These are phyloP conservation scores for Trichoderma oligosporum DNA, from an alignment of 2,329 filamentous ascomycete species.

Conservation along the genomic window DNA sequence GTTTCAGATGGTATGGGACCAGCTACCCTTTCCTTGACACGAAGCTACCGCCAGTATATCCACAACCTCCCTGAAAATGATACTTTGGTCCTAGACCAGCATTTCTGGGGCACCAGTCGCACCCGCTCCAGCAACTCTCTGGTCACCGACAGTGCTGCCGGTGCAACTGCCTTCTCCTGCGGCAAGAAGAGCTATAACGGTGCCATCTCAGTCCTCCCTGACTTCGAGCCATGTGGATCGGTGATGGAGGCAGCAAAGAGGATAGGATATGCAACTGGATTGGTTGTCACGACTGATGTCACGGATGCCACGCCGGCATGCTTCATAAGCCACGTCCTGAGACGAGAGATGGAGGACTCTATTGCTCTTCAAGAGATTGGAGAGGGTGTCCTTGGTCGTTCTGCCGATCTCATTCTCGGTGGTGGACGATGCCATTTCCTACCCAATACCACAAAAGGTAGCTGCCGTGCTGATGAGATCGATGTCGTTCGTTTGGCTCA, in stretches of 20 bases:
- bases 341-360: slow-evolving; percentile 76
- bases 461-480: slow-evolving; percentile 75
- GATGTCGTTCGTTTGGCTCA: slow-evolving; percentile 71
- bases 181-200: slow-evolving; percentile 94
- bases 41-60: slow-evolving; percentile 77
- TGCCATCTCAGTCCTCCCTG: slow-evolving; percentile 84
- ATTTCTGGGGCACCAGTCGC: slow-evolving; percentile 85
- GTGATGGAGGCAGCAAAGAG: slow-evolving; percentile 89
- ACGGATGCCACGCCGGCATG: slow-evolving; percentile 96
- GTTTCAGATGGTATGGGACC: slow-evolving; percentile 98
- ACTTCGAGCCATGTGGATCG: slow-evolving; percentile 83
- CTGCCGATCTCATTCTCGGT: slow-evolving; percentile 89
- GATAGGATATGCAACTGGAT: slow-evolving; percentile 84
- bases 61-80: slow-evolving; percentile 70
- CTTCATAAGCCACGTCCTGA: slow-evolving; percentile 84
- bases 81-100: slow-evolving; percentile 74
- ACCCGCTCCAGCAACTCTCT: slow-evolving; percentile 80
- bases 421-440: slow-evolving; percentile 93
- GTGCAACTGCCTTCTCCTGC: slow-evolving; percentile 93
- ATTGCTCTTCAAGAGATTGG: slow-evolving; percentile 93
- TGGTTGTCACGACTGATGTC: slow-evolving; percentile 92
- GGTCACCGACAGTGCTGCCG: slow-evolving; percentile 94
- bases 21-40: slow-evolving; percentile 79
- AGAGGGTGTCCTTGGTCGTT: slow-evolving; percentile 76
- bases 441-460: slow-evolving; percentile 73